Conservation (phyloP, 352 stramenopile species). For the Phytopythium oedochilum region DNA sequence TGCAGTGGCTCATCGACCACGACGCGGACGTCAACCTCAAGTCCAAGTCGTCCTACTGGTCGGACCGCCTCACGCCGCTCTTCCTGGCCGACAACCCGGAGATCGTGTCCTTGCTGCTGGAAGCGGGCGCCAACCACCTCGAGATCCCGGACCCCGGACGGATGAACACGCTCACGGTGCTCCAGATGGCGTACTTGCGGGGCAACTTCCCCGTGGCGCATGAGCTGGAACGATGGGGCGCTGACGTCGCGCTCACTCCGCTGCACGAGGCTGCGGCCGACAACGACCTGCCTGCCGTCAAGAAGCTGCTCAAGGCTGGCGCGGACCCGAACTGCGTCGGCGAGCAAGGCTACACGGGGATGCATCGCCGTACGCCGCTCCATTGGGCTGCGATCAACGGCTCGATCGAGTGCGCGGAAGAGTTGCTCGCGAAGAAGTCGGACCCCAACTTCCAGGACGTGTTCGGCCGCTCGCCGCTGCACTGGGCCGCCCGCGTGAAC, state of each 20-base stretch:
- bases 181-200: conserved; percentile 58
- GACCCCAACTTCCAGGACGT: conserved; percentile 55
- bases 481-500: conserved; percentile 76
- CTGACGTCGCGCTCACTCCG: conserved; percentile 71
- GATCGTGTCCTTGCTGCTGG: conserved; percentile 58
- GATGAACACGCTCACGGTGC: conserved; percentile 46
- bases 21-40: conserved; percentile 59
- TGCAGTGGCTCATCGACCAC: conserved; percentile 51
- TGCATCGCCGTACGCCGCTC: conserved; percentile 60
- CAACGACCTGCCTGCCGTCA: conserved; percentile 37
- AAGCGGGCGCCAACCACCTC: conserved; percentile 61
- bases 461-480: conserved; percentile 59
- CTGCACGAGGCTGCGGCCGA: conserved; percentile 65
- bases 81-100: conserved; percentile 75
- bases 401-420: conserved; percentile 20
- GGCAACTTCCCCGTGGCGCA: conserved; percentile 52
- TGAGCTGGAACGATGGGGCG: conserved; percentile 57
- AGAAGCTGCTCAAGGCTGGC: conserved; percentile 26
- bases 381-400: conserved; percentile 73
- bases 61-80: conserved; percentile 53
- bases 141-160: conserved; percentile 31
- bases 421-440: conserved; percentile 40
- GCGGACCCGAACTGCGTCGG: conserved; percentile 45
- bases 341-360: conserved; percentile 53
- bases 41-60: conserved; percentile 65